Evolutionary conservation across 257 asterid genomes (phyloP).

Genomic region (Handroanthus guayacan): DNA sequence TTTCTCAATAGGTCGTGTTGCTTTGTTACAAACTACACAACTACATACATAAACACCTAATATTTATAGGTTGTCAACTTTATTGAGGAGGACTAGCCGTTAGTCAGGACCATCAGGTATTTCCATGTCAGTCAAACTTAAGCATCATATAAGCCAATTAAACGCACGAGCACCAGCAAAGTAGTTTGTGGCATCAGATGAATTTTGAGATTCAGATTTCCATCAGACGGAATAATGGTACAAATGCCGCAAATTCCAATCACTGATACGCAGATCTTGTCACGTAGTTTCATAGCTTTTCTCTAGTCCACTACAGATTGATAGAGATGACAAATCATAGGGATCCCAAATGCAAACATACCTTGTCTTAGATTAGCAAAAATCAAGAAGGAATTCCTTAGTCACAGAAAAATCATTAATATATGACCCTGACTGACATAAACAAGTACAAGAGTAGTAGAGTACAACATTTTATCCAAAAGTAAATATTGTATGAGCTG

Average conservation of each 20-base stretch:
- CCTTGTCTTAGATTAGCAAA: background rate
- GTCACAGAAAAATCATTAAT: background rate
- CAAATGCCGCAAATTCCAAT: background rate
- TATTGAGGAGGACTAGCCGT: slow-evolving; percentile 10
- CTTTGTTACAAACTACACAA: too few relatives aligned
- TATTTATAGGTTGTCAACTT: background rate
- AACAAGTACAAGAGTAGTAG: too few relatives aligned
- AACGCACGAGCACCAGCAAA: background rate
- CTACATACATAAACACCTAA: background rate
- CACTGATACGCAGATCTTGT: background rate
- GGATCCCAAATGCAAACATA: background rate
- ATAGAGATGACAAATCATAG: background rate
- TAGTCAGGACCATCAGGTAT: background rate
- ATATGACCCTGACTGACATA: background rate
- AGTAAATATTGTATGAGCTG: background rate
- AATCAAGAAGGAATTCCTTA: background rate
- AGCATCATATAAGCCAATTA: slow-evolving; percentile 25
- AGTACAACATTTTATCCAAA: background rate
- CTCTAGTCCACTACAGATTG: background rate
- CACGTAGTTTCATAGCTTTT: background rate
- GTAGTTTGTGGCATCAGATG: background rate
- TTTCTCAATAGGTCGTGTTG: too few relatives aligned
- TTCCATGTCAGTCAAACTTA: background rate
- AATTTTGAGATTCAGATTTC: background rate
- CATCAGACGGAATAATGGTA: background rate